A percentile compares a stretch with the other conserved stretches of the same genome.
Conservation (phyloP, 2,329 filamentous ascomycete species). For the Cordyceps farinosa region DNA sequence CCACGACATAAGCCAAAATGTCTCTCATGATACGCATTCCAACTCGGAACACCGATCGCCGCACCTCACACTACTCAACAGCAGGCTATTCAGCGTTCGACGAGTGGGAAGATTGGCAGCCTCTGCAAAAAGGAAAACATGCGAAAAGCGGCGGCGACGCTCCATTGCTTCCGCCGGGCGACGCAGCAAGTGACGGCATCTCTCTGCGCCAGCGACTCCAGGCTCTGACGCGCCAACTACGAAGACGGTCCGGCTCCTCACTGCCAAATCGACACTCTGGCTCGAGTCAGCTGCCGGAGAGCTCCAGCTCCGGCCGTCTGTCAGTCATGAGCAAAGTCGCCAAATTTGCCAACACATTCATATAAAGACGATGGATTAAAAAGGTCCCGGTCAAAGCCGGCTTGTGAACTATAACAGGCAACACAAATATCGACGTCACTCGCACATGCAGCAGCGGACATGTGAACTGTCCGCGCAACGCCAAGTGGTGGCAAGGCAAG, state of each 20-base stretch:
- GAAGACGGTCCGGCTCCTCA: neutral
- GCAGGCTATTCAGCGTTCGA: neutral
- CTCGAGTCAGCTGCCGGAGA: neutral
- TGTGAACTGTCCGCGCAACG: neutral
- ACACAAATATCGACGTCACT: neutral
- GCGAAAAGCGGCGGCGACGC: neutral
- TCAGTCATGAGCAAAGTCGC: neutral
- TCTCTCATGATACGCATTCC: slow-evolving; percentile 14
- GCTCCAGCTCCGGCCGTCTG: neutral
- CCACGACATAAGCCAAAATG: neutral
- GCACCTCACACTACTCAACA: neutral
- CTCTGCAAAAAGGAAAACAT: neutral
- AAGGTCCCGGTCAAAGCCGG: too few relatives aligned
- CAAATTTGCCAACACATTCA: neutral
- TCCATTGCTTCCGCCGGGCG: neutral
- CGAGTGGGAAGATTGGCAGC: neutral
- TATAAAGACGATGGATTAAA: neutral
- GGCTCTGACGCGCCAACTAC: neutral
- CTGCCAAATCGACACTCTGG: neutral
- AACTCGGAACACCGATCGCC: neutral
- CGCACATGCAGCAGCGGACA: neutral
- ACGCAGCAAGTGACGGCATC: neutral
- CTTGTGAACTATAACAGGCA: neutral
- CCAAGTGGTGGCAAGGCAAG: neutral
- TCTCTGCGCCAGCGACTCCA: slow-evolving; percentile 1